Evolutionary conservation across 768 basidiomycete species (phyloP).

Genomic region (Kwoniella newhampshirensis): DNA sequence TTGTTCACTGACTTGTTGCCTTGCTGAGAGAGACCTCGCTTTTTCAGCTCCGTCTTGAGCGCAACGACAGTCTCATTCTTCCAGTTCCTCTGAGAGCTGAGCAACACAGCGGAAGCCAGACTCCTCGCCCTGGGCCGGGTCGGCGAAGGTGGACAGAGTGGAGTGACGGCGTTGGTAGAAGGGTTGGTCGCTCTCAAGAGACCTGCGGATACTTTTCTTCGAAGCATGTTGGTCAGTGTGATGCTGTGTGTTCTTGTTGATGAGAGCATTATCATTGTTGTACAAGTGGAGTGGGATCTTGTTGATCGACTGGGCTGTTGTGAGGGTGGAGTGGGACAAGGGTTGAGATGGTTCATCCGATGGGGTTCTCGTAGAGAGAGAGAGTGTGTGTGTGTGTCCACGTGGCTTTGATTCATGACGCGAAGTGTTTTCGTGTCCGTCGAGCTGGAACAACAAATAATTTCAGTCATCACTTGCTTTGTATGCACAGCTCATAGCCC

Average conservation of each 20-base stretch:
- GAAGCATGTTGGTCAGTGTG: conserved; percentile 38
- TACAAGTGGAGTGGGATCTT: not conserved
- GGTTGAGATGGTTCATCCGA: conserved; percentile 16
- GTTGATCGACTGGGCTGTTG: not conserved
- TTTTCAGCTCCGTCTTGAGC: conserved; percentile 46
- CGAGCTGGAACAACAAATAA: too few relatives aligned
- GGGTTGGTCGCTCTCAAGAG: conserved; percentile 36
- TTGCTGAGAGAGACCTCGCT: conserved; percentile 41
- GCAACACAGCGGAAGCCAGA: conserved; percentile 47
- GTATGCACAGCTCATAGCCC: too few relatives aligned
- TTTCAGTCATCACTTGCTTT: too few relatives aligned
- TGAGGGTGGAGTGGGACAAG: not conserved
- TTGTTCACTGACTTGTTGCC: conserved; percentile 54
- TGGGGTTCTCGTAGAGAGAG: conserved; percentile 9
- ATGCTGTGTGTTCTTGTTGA: not conserved
- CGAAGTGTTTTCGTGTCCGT: too few relatives aligned
- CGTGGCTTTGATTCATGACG: not conserved
- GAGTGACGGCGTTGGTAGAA: conserved; percentile 3
- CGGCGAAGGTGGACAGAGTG: conserved; percentile 10
- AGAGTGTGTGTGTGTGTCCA: not conserved
- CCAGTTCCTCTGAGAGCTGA: conserved; percentile 48
- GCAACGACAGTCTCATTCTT: conserved; percentile 44
- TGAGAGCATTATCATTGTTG: not conserved
- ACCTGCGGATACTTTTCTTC: conserved; percentile 44
- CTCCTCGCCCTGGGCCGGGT: conserved; percentile 21